Base-by-base conservation (phyloP, 2,329 filamentous ascomycete species). In the Myriosclerotinia duriaeana region DNA sequence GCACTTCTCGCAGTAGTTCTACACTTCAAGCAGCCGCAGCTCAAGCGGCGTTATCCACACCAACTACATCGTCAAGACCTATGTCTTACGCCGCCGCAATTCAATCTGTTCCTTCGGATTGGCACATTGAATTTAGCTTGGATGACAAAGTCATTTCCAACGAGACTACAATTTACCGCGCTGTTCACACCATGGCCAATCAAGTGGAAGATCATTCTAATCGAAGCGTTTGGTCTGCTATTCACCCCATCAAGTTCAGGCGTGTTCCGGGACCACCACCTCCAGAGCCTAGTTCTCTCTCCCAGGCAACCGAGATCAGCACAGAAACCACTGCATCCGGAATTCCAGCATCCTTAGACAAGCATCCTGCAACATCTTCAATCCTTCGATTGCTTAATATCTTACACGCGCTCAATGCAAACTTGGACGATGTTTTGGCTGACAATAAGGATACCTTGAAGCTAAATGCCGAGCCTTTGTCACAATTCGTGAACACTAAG, bases 401-500 rank as follows among this genome's bases (percentile, higher is more conserved):
- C 67, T 82, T 99, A 7, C 95, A 99, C 74, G 90, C 94, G 64
- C 82, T 99, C 70, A 99, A 98, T 74, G 89, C 92, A 42, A 96
- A 97, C 69, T 86, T 97, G 20, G 93, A 97, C 71, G 94, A 98
- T 75, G 90, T 98, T 5, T 78, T 97, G 69, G 85, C 90, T 2
- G 90, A 94, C 69, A 90, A 90, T 73, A 90, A 90, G 74, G 87
- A 88, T 63, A 80, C 85, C 3, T 79, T 90, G 67, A 88, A 87
- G 69, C 81, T 96, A 38, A 91, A 91, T 60, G 84, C 89, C 1
- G 94, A 98, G 78, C 91, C 94, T 0, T 79, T 96, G 56, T 89
- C 93, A 2, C 93, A 98, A 72, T 99, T 99, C 73, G 95, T 99
- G 79, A 99, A 99, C 76, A 97, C 95, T 0, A 99, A 99, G 78